These are phyloP conservation scores for Metarhizium humberi DNA, from an alignment of 2,329 filamentous ascomycete species.

Conservation along the genomic window DNA sequence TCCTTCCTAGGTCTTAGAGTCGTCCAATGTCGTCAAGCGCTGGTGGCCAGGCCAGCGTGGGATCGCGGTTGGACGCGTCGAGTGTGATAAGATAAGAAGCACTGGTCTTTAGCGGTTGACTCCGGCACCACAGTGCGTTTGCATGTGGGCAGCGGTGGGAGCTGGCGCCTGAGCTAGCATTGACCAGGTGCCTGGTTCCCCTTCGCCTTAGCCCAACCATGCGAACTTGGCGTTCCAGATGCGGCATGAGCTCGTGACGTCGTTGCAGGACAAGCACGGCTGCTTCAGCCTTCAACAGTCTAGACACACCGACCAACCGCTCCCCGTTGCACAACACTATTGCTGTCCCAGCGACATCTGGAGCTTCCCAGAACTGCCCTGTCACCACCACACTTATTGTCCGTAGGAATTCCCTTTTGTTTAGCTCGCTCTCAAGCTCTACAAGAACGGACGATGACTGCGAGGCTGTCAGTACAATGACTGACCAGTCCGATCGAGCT, in stretches of 20 bases:
- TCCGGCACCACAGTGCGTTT: too few relatives aligned
- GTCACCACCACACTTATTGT: neutral
- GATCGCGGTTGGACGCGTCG: neutral
- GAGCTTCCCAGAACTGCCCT: neutral
- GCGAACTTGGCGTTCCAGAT: too few relatives aligned
- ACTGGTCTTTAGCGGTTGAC: too few relatives aligned
- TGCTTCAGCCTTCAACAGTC: neutral
- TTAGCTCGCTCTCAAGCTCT: neutral
- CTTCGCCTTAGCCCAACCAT: too few relatives aligned
- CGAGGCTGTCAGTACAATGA: slow-evolving; percentile 5
- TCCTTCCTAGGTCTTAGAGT: neutral
- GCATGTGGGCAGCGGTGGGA: too few relatives aligned
- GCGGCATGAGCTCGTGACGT: slow-evolving; percentile 16
- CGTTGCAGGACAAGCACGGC: neutral
- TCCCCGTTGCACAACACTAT: neutral
- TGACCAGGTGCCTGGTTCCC: too few relatives aligned
- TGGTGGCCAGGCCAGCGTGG: neutral
- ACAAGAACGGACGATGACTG: slow-evolving; percentile 4
- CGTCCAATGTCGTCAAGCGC: neutral
- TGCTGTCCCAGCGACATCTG: neutral
- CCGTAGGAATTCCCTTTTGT: neutral
- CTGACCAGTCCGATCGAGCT: slow-evolving; percentile 6
- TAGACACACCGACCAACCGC: neutral
- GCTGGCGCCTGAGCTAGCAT: too few relatives aligned
- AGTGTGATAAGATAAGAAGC: neutral